These are phyloP conservation scores for Rhodotorula paludigena DNA, from an alignment of 768 basidiomycete genomes.

Conservation along the genomic window DNA sequence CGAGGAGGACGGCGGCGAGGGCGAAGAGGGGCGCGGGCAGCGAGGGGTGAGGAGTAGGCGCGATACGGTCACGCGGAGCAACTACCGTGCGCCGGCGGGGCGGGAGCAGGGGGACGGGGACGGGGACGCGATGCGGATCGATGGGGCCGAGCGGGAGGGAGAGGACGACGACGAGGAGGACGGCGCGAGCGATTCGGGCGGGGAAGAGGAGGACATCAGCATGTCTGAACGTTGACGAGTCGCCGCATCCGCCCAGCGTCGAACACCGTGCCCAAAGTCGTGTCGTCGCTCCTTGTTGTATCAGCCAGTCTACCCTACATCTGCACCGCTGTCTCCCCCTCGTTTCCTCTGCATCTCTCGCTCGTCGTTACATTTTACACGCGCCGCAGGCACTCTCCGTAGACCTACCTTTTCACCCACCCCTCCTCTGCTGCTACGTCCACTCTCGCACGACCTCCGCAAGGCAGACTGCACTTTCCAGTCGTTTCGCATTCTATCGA, in stretches of 20 bases:
- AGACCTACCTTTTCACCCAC: too few relatives aligned
- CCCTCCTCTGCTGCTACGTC: too few relatives aligned
- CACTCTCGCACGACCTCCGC: too few relatives aligned
- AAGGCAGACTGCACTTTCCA: too few relatives aligned
- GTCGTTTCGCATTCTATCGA: too few relatives aligned
- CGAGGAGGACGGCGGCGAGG: not conserved
- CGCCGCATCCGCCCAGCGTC: too few relatives aligned
- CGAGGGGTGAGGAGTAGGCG: not conserved
- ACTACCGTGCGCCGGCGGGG: not conserved
- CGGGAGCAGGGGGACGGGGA: conserved; percentile 8
- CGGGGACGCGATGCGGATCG: not conserved
- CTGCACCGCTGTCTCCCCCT: not conserved
- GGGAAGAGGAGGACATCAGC: conserved; percentile 29
- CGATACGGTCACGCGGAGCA: conserved; percentile 9
- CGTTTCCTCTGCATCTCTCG: not conserved
- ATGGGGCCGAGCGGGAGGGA: conserved; percentile 10
- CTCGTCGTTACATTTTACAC: not conserved
- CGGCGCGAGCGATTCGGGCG: not conserved
- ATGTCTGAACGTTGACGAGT: not conserved
- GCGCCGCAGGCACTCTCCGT: too few relatives aligned
- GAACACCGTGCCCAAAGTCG: too few relatives aligned
- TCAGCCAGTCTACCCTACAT: too few relatives aligned
- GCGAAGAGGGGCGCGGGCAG: not conserved
- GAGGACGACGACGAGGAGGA: conserved; percentile 9
- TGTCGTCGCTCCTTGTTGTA: too few relatives aligned